phyloP scores from a whole-genome alignment of 2,329 filamentous ascomycete species.

The Fusarium penzigii region DNA sequence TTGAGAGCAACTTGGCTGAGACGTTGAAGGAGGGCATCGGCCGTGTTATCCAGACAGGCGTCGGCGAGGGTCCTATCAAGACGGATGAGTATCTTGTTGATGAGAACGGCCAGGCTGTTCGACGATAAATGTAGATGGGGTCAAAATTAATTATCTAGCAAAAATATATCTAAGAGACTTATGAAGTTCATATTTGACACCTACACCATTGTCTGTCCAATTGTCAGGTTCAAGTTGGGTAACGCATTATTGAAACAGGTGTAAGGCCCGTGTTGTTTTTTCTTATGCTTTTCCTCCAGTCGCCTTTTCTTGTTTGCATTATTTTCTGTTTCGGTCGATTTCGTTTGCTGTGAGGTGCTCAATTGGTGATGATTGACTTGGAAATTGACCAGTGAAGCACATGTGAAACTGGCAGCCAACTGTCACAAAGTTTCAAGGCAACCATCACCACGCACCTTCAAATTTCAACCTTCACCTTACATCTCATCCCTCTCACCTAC shows the following conservation, averaged over 20 bases:
- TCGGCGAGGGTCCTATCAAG: slow-evolving; percentile 85
- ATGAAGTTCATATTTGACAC: not conserved
- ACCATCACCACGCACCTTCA: not conserved
- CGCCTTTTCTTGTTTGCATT: too few species aligned
- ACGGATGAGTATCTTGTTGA: slow-evolving; percentile 76
- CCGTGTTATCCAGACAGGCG: slow-evolving; percentile 85
- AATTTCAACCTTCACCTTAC: slow-evolving; percentile 1
- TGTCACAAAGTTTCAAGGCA: not conserved
- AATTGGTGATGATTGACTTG: not conserved
- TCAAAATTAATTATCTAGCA: slow-evolving; percentile 1
- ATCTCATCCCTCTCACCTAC: not conserved
- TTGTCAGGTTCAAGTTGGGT: too few species aligned
- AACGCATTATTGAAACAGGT: too few species aligned
- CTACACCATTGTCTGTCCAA: not conserved
- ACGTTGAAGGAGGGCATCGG: slow-evolving; percentile 78
- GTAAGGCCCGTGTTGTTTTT: too few species aligned
- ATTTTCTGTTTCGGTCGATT: too few species aligned
- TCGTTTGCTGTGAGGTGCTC: too few species aligned
- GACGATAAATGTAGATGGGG: slow-evolving; percentile 22
- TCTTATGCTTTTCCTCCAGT: too few species aligned
- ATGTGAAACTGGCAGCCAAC: not conserved
- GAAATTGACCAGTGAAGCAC: not conserved
- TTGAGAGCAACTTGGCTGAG: slow-evolving; percentile 66
- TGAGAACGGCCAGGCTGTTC: slow-evolving; percentile 58
- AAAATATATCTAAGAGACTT: not conserved